Base-by-base conservation (phyloP, 2,329 filamentous ascomycete species). In the Penicillium aurantiogriseum region DNA sequence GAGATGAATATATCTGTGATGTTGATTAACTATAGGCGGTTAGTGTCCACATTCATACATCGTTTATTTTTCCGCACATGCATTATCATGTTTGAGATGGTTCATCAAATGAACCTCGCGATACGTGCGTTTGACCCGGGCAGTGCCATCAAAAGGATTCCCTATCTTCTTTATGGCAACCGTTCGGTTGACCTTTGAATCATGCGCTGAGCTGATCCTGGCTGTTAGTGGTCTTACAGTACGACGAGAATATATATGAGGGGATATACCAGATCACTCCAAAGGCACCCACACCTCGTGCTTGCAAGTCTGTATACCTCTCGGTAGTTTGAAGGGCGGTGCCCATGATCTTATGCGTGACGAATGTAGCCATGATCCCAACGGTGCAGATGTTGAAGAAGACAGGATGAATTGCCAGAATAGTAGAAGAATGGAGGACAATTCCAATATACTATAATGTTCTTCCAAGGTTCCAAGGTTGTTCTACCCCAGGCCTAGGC, bases 71-170 rank as follows among this genome's bases (percentile, higher is more conserved):
- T 6, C 29, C 4, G 3, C 23, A 38, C 54, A 15, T 42, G 19
- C 54, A 42, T 57, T 57, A 17, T 57, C 59, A 60, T 65, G 63
- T 35, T 51, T 57, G 11, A 57, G 29, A 35, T 57, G 31, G 8
- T 33, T 44, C 33, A 48, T 29, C 27, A 50, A 36, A 19, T 55
- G 56, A 38, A 49, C 13, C 31, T 58, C 56, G 8, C 56, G 56
- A 58, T 58, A 55, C 17, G 54, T 57, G 42, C 49, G 54, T 36
- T 47, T 53, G 13, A 51, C 43, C 36, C 46, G 9, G 8, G 54
- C 29, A 36, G 35, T 6, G 9, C 9, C 23, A 10, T 42, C 42
- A 40, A 57, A 57, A 2, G 54, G 54, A 8, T 31, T 40, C 21
- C 25, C 10, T 13, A 57, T 57, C 23, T 57, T 57, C 17, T 57